These are phyloP conservation scores for Alternaria sp. DNA, from an alignment of 2,329 filamentous ascomycete genomes.

Conservation along the genomic window DNA sequence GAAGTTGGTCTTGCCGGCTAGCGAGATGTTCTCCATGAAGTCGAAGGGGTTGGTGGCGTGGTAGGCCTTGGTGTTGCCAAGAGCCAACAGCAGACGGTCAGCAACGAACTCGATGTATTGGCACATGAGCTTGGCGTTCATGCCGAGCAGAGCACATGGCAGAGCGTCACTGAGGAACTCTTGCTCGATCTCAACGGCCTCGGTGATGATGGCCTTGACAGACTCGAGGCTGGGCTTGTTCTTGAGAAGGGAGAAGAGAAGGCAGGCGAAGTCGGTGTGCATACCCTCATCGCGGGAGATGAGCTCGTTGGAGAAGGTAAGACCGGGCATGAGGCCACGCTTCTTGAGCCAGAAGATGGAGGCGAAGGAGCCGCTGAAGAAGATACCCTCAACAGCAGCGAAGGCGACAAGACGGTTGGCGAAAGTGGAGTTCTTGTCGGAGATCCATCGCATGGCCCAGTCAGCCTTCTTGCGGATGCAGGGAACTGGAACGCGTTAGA, in stretches of 20 bases:
- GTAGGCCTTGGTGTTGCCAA: conserved; percentile 95
- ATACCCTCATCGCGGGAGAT: conserved; percentile 99
- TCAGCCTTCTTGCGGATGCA: conserved; percentile 99
- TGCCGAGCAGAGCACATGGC: conserved; percentile 89
- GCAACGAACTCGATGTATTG: conserved; percentile 99
- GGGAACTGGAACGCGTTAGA: conserved; percentile 67
- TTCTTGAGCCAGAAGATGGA: conserved; percentile 99
- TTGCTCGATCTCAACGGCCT: conserved; percentile 93
- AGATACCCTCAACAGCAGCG: conserved; percentile 97
- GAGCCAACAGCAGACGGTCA: conserved; percentile 88
- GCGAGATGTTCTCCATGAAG: conserved; percentile 99
- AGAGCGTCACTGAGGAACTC: conserved; percentile 98
- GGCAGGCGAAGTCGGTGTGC: conserved; percentile 98
- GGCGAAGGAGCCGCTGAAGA: conserved; percentile 98
- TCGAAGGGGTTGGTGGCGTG: conserved; percentile 95
- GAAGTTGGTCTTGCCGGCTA: conserved; percentile 99
- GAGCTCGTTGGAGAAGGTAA: conserved; percentile 99
- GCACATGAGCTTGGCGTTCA: conserved; percentile 98
- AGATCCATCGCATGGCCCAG: conserved; percentile 95
- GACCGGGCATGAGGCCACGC: conserved; percentile 96
- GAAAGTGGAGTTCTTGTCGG: conserved; percentile 91
- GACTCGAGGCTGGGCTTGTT: conserved; percentile 83
- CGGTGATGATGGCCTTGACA: conserved; percentile 86
- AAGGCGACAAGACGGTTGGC: conserved; percentile 96
- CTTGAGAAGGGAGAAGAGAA: conserved; percentile 96